Conservation (phyloP, 805 yeast genomes). For the Wickerhamiella shivajii region DNA sequence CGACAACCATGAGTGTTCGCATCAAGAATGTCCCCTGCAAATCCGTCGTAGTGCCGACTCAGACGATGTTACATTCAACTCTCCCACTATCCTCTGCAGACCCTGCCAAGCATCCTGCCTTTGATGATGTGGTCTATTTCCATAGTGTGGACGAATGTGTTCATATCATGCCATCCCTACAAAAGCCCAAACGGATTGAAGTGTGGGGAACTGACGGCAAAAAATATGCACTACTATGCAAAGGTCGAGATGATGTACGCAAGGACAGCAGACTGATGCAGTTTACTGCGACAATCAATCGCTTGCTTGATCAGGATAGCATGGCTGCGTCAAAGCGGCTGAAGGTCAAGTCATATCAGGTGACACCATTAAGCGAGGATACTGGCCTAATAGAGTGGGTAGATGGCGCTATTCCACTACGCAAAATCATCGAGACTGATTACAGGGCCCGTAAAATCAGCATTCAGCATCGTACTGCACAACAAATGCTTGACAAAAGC, state of each 20-base stretch:
- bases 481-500: constrained; percentile 19
- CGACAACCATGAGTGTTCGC: no score
- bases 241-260: constrained; percentile 78
- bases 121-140: constrained; percentile 24
- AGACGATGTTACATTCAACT: no score
- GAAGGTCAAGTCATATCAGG: constrained; percentile 68
- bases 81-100: no score
- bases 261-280: constrained; percentile 93
- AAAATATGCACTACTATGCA: constrained; percentile 63
- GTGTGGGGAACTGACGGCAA: constrained; percentile 66
- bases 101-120: not conserved
- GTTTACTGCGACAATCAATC: constrained; percentile 73
- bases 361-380: constrained; percentile 70
- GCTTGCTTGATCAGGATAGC: constrained; percentile 46
- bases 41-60: no score
- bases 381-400: constrained; percentile 91
- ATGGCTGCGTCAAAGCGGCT: constrained; percentile 64
- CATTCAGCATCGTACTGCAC: constrained; percentile 17
- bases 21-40: no score
- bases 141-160: constrained; percentile 56
- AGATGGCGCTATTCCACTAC: constrained; percentile 54
- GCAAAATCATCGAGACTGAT: constrained; percentile 39
- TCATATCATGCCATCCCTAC: constrained; percentile 63
- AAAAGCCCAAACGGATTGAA: constrained; percentile 67
- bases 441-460: constrained; percentile 30